Evolutionary conservation across 139 green algal genomes (phyloP), one percentile per base, ranked within the genome.

Genomic region (Chlorella sp.): DNA sequence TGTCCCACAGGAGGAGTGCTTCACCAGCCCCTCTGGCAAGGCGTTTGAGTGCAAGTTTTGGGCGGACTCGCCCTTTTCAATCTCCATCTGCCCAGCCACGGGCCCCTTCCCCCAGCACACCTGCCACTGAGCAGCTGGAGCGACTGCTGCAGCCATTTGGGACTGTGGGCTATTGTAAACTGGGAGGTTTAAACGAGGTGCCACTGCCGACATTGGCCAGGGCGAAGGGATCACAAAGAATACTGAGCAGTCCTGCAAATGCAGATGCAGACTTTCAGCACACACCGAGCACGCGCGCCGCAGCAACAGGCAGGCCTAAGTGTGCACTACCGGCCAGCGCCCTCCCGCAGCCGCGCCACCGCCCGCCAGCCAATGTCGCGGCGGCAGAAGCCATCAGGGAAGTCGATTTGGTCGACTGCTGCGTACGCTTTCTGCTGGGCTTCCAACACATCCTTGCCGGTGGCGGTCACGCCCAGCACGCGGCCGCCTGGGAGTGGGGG

Each of bases 311-410:
- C 22, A 24, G 46, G 11, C 46, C 46, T 8, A 16, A 16, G 13
- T 16, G 51, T 60, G 51, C n/a, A n/a, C 16, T 60, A 60, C 51
- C 51, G 51, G 51, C 51, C 51, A 24, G 51, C 51, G 14, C 30
- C 72, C 30, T 58, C 77, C 51, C 51, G 68, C 70, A 85, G 70
- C 82, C 94, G 84, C 51, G 58, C 88, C 43, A 98, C 85, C 14
- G 95, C 95, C 32, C 95, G 86, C 94, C 94, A 98, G 30, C 93
- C 96, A 73, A 98, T 98, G 85, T 98, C 96, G 16, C 86, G 90
- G 41, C 96, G 89, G 87, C 94, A 98, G 83, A 96, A 97, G 17
- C 92, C 95, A 34, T 97, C 93, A 19, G 89, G 81, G 92, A 93
- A 98, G 46, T 95, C 46, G 43, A 98, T 95, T 56, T 86, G 44